Base-by-base conservation (phyloP, 495 filamentous ascomycete genomes). In the Neurospora africana region DNA sequence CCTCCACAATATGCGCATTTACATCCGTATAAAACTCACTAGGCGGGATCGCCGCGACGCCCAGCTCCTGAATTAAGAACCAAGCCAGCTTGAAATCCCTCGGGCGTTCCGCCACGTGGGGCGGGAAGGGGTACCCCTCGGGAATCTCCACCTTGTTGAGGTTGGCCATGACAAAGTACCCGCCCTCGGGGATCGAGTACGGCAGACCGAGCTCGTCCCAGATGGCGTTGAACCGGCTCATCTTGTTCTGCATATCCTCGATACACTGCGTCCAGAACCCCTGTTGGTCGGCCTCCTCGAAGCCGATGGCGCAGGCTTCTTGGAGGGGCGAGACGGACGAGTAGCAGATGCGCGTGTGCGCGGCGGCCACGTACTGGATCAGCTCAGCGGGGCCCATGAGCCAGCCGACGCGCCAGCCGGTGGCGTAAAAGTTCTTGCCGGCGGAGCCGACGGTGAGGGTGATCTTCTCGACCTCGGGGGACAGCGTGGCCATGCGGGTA, bases 341-440 rank as follows among this genome's bases (percentile, higher is more conserved):
- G 84, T 95, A 99, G 84, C 95, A 99, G 76, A 99, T 97, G 30
- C 95, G 88, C 1, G 95, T 98, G 82, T 99, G 95, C 1, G 94
- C 95, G 36, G 92, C 93, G 21, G 90, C 87, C 43, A 97, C 95
- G 79, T 98, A 93, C 80, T 95, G 92, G 85, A 98, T 95, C 61
- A 99, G 84, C 70, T 95, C 87, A 23, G 92, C 87, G 2, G 92
- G 93, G 1, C 95, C 95, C 73, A 98, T 96, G 19, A 99, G 84
- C 88, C 93, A 99, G 70, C 86, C 93, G 3, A 98, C 96, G 70
- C 95, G 89, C 95, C 95, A 99, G 43, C 95, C 95, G 0, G 95
- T 99, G 68, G 91, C 91, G 76, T 99, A 98, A 83, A 99, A 99
- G 81, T 95, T 96, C 84, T 99, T 99, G 72, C 95, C 95, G 6